Conservation (phyloP, 108 stramenopile species). For the Cyclotella baltica region DNA sequence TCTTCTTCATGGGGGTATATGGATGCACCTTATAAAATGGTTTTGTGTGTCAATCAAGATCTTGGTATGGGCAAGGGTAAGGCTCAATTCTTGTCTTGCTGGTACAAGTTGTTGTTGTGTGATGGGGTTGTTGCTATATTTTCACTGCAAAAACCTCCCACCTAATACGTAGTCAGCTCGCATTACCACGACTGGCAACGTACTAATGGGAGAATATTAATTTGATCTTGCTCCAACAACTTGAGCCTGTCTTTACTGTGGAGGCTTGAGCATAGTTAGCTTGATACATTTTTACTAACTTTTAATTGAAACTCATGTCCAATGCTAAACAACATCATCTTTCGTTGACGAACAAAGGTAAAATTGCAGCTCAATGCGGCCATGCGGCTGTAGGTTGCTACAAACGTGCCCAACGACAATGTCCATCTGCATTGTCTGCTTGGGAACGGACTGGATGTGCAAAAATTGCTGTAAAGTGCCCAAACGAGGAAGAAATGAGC, state of each 20-base stretch:
- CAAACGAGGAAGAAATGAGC: slow-evolving; percentile 80
- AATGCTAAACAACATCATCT: background rate
- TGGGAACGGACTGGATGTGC: slow-evolving; percentile 92
- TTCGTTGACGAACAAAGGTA: slow-evolving; percentile 45
- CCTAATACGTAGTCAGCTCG: slow-evolving; percentile 31
- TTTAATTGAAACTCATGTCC: background rate
- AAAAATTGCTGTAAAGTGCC: slow-evolving; percentile 93
- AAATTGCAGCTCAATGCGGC: slow-evolving; percentile 92
- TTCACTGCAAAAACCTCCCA: slow-evolving; percentile 4
- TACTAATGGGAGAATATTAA: slow-evolving; percentile 36
- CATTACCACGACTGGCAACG: slow-evolving; percentile 19
- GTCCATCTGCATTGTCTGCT: slow-evolving; percentile 71
- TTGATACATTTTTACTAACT: slow-evolving; percentile 20
- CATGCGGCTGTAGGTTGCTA: slow-evolving; percentile 93
- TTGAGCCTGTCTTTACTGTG: slow-evolving; percentile 20
- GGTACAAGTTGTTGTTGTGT: background rate
- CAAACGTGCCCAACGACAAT: slow-evolving; percentile 72
- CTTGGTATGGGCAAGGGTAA: slow-evolving; percentile 85
- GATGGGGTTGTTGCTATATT: background rate
- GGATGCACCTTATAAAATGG: slow-evolving; percentile 92
- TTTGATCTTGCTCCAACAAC: slow-evolving; percentile 37
- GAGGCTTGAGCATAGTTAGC: slow-evolving; percentile 42
- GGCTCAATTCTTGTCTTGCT: slow-evolving; percentile 3
- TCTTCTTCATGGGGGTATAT: slow-evolving; percentile 60
- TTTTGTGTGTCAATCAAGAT: slow-evolving; percentile 79